Base-by-base conservation (phyloP, 495 filamentous ascomycete genomes). In the Copromyces sp. region DNA sequence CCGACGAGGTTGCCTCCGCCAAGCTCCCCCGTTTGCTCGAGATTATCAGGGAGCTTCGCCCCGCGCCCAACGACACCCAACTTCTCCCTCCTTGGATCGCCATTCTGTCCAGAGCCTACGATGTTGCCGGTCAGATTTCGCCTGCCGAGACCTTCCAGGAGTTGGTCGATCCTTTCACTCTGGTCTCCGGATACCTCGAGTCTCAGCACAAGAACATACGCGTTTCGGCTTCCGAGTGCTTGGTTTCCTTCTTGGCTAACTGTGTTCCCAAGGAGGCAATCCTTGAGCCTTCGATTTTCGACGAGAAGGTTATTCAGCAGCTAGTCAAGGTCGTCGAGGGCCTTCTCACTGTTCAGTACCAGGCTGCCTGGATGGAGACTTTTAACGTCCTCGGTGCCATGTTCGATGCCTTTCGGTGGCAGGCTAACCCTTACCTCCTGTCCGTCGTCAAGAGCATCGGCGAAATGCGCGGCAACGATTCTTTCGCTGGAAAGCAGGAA, bases 61-160 rank as follows among this genome's bases (percentile, higher is more conserved):
- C 95, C 38, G 92, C 93, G 9, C 87, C 93, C 75, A 95, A 91
- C 78, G 96, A 99, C 82, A 93, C 94, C 0, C 94, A 97, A 81
- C 85, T 98, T 35, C 87, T 98, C 0, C 95, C 95, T 0, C 93
- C 95, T 1, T 99, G 95, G 95, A 93, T 98, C 74, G 95, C 94
- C 4, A 94, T 99, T 45, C 80, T 98, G 16, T 97, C 95, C 12
- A 87, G 95, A 81, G 96, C 93, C 3, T 97, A 97, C 80, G 94
- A 98, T 81, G 94, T 98, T 7, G 93, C 93, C 17, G 90, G 93
- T 3, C 93, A 97, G 78, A 89, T 97, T 70, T 87, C 89, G 37
- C 89, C 93, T 8, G 90, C 94, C 72, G 92, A 94, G 40, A 97
- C 95, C 0, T 97, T 98, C 78, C 88, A 90, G 73, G 94, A 94